Evolutionary conservation across 768 basidiomycete genomes (phyloP).

Genomic region (Lentinula guzmanii): DNA sequence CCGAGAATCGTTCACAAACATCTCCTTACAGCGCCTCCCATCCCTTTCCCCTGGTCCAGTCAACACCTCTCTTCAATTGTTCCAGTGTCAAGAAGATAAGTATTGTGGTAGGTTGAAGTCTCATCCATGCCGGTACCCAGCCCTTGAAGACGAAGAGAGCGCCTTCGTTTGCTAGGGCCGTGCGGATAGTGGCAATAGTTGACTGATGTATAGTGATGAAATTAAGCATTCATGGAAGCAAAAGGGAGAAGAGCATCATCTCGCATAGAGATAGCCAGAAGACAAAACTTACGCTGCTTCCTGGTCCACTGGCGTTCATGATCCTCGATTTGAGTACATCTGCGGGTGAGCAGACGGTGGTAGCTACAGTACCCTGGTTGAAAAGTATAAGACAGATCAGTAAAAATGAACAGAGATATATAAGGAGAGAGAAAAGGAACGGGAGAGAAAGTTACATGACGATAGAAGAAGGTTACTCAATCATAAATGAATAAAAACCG

Average conservation of each 20-base stretch:
- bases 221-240: not conserved
- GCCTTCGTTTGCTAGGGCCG: slow-evolving; percentile 68
- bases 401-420: not conserved
- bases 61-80: slow-evolving; percentile 69
- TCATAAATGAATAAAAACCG: no score
- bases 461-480: no score
- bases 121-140: slow-evolving; percentile 83
- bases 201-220: slow-evolving; percentile 35
- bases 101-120: slow-evolving; percentile 84
- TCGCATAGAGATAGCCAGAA: no score
- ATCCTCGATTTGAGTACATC: slow-evolving; percentile 83
- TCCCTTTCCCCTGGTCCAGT: slow-evolving; percentile 46
- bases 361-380: slow-evolving; percentile 75
- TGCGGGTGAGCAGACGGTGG: slow-evolving; percentile 84
- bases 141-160: slow-evolving; percentile 92
- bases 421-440: not conserved
- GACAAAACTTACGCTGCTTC: slow-evolving; percentile 49
- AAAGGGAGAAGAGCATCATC: no score
- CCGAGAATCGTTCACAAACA: no score
- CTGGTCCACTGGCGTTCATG: slow-evolving; percentile 85
- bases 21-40: slow-evolving; percentile 19
- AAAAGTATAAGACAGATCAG: not conserved
- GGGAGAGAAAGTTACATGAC: not conserved
- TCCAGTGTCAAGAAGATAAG: slow-evolving; percentile 83
- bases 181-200: slow-evolving; percentile 61